phyloP scores from a whole-genome alignment of 129 eudicot genomes.

The Silybum marianum region DNA sequence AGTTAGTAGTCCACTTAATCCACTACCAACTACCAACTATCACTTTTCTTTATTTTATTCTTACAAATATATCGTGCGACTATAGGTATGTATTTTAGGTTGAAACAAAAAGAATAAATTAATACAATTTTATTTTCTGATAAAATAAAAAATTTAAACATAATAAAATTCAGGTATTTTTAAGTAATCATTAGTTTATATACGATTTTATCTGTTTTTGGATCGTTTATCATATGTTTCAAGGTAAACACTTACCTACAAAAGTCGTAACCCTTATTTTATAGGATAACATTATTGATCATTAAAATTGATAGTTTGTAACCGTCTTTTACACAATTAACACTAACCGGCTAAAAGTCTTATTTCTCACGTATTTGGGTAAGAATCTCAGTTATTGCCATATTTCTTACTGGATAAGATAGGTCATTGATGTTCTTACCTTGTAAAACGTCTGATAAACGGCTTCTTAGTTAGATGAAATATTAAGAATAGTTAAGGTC shows the following conservation, averaged over 20 bases:
- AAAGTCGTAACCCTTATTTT: not conserved
- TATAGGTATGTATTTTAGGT: not conserved
- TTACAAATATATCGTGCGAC: not conserved
- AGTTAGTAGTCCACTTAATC: constrained; percentile 24
- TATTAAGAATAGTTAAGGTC: not conserved
- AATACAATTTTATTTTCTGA: too few relatives aligned
- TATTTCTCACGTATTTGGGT: not conserved
- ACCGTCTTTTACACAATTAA: not conserved
- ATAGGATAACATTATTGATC: not conserved
- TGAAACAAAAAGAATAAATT: not conserved
- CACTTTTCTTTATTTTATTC: constrained; percentile 1
- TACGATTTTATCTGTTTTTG: too few relatives aligned
- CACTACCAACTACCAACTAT: constrained; percentile 14
- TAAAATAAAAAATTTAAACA: too few relatives aligned
- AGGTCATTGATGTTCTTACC: not conserved
- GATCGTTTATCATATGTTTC: too few relatives aligned
- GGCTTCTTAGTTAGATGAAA: not conserved
- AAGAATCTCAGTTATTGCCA: not conserved
- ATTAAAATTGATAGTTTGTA: not conserved
- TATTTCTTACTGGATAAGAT: too few relatives aligned
- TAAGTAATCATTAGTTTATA: too few relatives aligned
- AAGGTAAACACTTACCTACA: not conserved
- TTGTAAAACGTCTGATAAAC: not conserved
- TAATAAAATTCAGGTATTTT: too few relatives aligned
- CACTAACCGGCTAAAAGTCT: not conserved